Conservation (phyloP, 2,329 filamentous ascomycete genomes). For the Cryphonectria radicalis region DNA sequence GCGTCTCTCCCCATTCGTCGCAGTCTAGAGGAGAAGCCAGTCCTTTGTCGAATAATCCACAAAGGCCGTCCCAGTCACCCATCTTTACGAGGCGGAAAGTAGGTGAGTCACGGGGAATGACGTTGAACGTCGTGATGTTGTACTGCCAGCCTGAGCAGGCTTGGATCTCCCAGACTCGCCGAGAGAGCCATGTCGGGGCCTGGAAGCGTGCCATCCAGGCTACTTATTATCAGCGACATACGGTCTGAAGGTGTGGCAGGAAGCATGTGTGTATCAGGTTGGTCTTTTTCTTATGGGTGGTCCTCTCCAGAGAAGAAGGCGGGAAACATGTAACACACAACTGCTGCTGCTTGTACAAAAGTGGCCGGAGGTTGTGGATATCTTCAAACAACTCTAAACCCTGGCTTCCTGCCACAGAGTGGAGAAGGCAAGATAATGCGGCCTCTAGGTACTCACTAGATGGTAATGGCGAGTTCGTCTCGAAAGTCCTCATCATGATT, state of each 20-base stretch:
- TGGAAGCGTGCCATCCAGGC: slow-evolving; percentile 4
- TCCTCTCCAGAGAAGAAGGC: too few species aligned
- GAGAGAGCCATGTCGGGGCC: slow-evolving; percentile 11
- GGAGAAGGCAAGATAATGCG: not conserved
- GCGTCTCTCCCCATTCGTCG: accelerated
- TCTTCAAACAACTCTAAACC: not conserved
- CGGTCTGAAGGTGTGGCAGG: not conserved
- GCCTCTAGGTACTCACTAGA: not conserved
- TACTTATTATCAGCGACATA: not conserved
- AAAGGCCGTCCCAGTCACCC: not conserved
- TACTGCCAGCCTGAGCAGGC: slow-evolving; percentile 16
- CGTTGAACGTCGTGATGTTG: not conserved
- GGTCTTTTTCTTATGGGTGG: not conserved
- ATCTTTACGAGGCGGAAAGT: not conserved
- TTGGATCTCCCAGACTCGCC: slow-evolving; percentile 5
- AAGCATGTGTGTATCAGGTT: not conserved
- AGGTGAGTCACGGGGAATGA: not conserved
- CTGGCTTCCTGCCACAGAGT: not conserved
- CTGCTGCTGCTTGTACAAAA: too few species aligned
- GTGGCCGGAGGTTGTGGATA: too few species aligned
- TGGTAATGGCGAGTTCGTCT: not conserved
- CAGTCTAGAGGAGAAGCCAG: slow-evolving; percentile 16
- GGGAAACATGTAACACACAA: too few species aligned
- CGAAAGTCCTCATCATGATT: not conserved
- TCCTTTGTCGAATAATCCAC: not conserved